Evolutionary conservation across 495 filamentous ascomycete genomes (phyloP).

Genomic region (Penicillium robsamsonii): DNA sequence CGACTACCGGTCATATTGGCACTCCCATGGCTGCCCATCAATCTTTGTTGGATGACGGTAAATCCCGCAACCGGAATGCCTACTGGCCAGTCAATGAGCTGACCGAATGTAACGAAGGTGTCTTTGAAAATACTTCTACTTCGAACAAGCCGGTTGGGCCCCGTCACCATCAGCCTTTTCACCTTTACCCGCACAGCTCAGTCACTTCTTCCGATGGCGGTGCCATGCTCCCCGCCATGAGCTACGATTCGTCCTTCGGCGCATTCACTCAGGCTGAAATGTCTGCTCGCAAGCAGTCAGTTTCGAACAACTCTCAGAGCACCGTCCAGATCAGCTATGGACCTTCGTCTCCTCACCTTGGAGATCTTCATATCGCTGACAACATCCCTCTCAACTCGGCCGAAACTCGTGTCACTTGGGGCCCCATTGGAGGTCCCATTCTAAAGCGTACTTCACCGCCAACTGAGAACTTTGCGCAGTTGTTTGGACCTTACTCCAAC

Average conservation of each 20-base stretch:
- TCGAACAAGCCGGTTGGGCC: not conserved
- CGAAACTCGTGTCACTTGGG: slow-evolving; percentile 1
- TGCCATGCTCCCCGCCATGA: not conserved
- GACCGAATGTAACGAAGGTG: not conserved
- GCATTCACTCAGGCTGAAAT: not conserved
- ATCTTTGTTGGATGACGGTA: slow-evolving; percentile 3
- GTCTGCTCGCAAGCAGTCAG: not conserved
- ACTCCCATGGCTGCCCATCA: not conserved
- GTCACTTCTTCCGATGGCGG: slow-evolving; percentile 1
- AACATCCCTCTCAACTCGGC: not conserved
- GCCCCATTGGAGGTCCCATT: slow-evolving; percentile 4
- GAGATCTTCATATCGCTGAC: not conserved
- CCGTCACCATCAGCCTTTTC: not conserved
- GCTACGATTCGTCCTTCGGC: not conserved
- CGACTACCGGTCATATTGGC: not conserved
- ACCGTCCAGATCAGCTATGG: too few relatives aligned
- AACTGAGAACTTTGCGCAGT: not conserved
- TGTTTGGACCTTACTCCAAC: not conserved
- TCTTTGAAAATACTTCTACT: not conserved
- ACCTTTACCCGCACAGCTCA: not conserved
- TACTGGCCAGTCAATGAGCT: not conserved
- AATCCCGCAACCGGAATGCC: not conserved
- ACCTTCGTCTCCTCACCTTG: not conserved
- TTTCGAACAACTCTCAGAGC: not conserved
- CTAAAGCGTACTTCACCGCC: not conserved